phyloP scores from a whole-genome alignment of 805 yeast species.

The Candida awuae region DNA sequence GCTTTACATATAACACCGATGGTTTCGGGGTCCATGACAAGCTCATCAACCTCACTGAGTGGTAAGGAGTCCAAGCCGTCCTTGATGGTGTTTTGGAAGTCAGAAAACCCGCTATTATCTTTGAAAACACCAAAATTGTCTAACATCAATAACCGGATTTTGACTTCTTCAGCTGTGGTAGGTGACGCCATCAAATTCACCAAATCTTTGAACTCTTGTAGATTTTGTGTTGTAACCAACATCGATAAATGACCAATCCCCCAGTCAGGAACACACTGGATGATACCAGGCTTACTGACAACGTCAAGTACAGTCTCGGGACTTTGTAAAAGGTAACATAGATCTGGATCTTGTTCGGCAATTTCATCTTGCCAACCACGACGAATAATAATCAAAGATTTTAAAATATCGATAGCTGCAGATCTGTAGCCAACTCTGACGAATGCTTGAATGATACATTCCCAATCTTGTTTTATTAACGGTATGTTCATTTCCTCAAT shows the following conservation, averaged over 20 bases:
- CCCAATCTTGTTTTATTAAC: conserved; percentile 13
- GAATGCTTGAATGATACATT: conserved; percentile 13
- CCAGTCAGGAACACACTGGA: background rate
- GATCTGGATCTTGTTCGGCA: background rate
- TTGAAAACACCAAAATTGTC: conserved; percentile 1
- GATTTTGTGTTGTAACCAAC: background rate
- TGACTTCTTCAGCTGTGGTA: conserved; percentile 2
- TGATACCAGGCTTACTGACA: background rate
- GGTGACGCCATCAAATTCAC: background rate
- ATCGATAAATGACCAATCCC: background rate
- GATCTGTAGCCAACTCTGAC: conserved; percentile 11
- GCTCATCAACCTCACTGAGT: conserved; percentile 1
- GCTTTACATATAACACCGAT: background rate
- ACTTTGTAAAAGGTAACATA: background rate
- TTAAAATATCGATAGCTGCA: conserved; percentile 18
- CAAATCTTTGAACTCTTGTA: conserved; percentile 1
- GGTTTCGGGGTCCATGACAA: background rate
- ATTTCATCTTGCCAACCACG: conserved; percentile 13
- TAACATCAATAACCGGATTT: conserved; percentile 7
- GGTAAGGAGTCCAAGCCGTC: background rate
- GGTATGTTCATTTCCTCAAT: conserved; percentile 11
- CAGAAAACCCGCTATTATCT: background rate
- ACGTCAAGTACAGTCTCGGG: background rate
- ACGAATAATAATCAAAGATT: conserved; percentile 14
- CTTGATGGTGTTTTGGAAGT: background rate